Conservation (phyloP, 2,329 filamentous ascomycete species). For the Alternaria arbusti region DNA sequence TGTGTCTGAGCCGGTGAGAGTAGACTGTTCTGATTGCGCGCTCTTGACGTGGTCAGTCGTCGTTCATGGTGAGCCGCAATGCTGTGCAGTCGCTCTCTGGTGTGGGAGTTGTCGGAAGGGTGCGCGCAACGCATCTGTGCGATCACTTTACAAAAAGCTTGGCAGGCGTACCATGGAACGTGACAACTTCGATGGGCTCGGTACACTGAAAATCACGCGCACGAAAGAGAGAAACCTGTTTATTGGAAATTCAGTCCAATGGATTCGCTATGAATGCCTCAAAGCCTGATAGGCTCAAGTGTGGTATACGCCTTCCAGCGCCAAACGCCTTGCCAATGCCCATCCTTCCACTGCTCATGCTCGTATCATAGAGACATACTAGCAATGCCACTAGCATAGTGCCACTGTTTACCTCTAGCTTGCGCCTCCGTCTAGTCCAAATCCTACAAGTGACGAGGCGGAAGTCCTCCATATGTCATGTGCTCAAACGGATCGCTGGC, state of each 20-base stretch:
- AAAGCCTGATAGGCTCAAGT: neutral
- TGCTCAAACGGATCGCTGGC: neutral
- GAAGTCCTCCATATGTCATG: neutral
- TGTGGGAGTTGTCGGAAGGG: neutral
- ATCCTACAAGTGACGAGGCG: neutral
- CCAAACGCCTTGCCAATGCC: conserved; percentile 1
- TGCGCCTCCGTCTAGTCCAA: neutral
- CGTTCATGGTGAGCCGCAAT: neutral
- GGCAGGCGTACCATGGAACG: neutral
- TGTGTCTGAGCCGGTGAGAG: neutral
- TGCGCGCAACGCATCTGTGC: neutral
- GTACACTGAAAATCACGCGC: neutral
- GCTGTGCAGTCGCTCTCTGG: neutral
- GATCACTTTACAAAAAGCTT: neutral
- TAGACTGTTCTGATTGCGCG: neutral
- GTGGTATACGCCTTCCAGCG: neutral
- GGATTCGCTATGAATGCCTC: neutral
- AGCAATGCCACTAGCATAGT: neutral
- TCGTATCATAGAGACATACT: neutral
- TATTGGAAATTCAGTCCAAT: neutral
- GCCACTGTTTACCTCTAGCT: neutral
- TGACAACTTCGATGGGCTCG: neutral
- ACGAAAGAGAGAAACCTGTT: neutral
- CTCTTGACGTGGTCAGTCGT: neutral
- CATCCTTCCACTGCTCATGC: neutral